Evolutionary conservation across 768 basidiomycete genomes (phyloP), one percentile per base, ranked within the genome.

Genomic region (Tephrocybe sp.): DNA sequence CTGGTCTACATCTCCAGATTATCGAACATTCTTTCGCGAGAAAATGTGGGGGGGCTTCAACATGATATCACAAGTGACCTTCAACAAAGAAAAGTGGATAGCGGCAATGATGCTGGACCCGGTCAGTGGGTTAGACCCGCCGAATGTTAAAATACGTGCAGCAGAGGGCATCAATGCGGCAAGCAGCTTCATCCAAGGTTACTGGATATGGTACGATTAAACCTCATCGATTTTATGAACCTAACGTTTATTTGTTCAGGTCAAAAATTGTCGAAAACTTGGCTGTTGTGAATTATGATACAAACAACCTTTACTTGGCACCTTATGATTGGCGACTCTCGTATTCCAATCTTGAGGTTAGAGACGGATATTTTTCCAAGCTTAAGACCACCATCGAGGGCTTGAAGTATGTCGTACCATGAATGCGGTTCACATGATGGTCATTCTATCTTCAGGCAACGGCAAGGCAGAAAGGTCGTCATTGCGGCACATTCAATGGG

Each of bases 201-300:
- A 94, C 63, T 98, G 94, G 94, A 83, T 95, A 45, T 95, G 93
- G 91, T 85, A 60, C n/a, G n/a, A n/a, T n/a, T n/a, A n/a, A n/a
- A n/a, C n/a, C n/a, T n/a, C n/a, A n/a, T n/a, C n/a, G n/a, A n/a
- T n/a, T n/a, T n/a, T n/a, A n/a, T n/a, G n/a, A n/a, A n/a, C n/a
- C n/a, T 39, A 19, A 33, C 23, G 12, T 2, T 31, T 19, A 45
- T 16, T 12, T 37, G 21, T 38, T 45, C 36, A 88, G 88, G 88
- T 84, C 87, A 1, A 94, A 94, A 66, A 89, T 97, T 44, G 83
- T 98, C 9, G 90, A 97, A 67, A 98, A 99, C 57, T 76, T 97
- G 2, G 94, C 95, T 0, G 91, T 86, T 1, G 79, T 97, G 16
- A 88, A 87, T 60, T 98, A 97, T 60, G 94, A 97, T 58, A 88